Conservation (phyloP, 1,284 basidiomycete genomes). For the Leccinum idahoense region DNA sequence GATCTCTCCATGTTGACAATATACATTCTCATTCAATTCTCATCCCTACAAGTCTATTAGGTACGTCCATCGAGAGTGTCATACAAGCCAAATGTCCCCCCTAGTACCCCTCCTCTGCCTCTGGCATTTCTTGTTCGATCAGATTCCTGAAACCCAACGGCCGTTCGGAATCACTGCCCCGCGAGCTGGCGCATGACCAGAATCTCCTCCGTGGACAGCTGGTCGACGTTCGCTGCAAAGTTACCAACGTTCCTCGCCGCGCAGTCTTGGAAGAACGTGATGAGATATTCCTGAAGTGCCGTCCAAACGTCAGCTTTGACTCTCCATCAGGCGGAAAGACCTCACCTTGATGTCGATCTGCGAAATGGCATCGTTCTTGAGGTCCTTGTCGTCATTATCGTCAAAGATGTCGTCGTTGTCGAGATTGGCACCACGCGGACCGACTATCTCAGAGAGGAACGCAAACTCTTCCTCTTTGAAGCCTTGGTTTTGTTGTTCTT, state of each 20-base stretch:
- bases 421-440: conserved; percentile 62
- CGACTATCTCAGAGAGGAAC: conserved; percentile 66
- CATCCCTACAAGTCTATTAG: conserved; percentile 6
- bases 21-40: neutral
- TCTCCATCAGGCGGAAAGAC: neutral
- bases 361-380: conserved; percentile 82
- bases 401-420: conserved; percentile 70
- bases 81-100: conserved; percentile 7
- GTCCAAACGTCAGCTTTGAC: neutral
- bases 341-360: conserved; percentile 84
- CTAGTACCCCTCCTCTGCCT: neutral
- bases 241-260: conserved; percentile 61
- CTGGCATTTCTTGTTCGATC: neutral
- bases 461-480: conserved; percentile 59
- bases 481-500: conserved; percentile 55
- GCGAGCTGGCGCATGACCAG: conserved; percentile 59
- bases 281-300: conserved; percentile 52
- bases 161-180: conserved; percentile 17
- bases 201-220: conserved; percentile 66
- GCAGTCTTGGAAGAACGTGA: conserved; percentile 66
- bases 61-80: neutral
- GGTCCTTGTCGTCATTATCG: conserved; percentile 77
- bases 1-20: neutral
- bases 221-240: conserved; percentile 61
- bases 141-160: neutral